Conservation (phyloP, 148 eudicot genomes). For the Rhododendron vialii region DNA sequence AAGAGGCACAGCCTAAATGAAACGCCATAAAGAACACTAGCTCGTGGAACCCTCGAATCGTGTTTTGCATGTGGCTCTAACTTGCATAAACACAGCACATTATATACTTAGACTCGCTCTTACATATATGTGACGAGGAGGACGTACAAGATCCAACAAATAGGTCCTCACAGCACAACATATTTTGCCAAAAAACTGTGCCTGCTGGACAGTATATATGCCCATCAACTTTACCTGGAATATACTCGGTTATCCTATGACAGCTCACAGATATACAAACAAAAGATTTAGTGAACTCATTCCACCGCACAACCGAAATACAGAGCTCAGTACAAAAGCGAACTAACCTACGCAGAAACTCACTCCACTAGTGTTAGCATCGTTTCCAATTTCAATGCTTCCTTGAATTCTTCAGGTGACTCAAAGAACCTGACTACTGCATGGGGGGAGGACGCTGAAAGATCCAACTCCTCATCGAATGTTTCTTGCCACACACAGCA, state of each 20-base stretch:
- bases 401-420: not conserved
- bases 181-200: not conserved
- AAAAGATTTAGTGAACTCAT: not conserved
- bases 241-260: not conserved
- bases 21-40: not conserved
- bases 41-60: not conserved
- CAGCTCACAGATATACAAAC: not conserved
- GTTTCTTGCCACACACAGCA: not conserved
- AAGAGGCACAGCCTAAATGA: not conserved
- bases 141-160: not conserved
- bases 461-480: not conserved
- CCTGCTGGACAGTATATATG: not conserved
- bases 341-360: not conserved
- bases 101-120: too few species aligned
- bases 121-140: too few species aligned
- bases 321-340: not conserved
- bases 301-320: not conserved
- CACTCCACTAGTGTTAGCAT: not conserved
- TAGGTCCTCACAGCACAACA: not conserved
- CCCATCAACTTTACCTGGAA: not conserved
- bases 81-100: too few species aligned
- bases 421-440: not conserved
- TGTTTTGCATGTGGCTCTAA: too few species aligned
- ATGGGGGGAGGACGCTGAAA: not conserved
- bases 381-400: not conserved